These are phyloP conservation scores for Rachicladosporium sp. DNA, from an alignment of 2,329 filamentous ascomycete genomes.

Conservation along the genomic window DNA sequence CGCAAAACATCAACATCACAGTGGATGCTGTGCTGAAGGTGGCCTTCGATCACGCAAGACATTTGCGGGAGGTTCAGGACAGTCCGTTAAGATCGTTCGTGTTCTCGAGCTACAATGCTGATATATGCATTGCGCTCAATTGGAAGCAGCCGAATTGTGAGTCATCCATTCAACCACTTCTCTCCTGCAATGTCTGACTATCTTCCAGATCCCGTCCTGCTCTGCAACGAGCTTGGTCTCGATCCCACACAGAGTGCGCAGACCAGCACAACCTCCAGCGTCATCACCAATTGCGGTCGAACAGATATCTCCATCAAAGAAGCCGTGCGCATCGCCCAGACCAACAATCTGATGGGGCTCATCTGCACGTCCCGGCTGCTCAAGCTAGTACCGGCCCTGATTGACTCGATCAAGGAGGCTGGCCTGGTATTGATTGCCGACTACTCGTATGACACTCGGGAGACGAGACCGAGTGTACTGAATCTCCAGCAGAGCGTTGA, in stretches of 20 bases:
- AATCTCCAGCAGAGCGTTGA: slow-evolving; percentile 70
- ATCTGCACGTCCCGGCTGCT: slow-evolving; percentile 79
- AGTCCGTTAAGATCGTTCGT: slow-evolving; percentile 75
- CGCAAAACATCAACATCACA: slow-evolving; percentile 72
- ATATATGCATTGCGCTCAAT: slow-evolving; percentile 85
- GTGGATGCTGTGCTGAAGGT: slow-evolving; percentile 72
- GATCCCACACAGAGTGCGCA: slow-evolving; percentile 8
- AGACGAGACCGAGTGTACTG: slow-evolving; percentile 34
- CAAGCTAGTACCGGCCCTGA: slow-evolving; percentile 82
- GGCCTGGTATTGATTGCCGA: slow-evolving; percentile 91
- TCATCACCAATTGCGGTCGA: slow-evolving; percentile 50
- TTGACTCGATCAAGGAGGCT: slow-evolving; percentile 88
- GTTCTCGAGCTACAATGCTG: slow-evolving; percentile 85
- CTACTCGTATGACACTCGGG: slow-evolving; percentile 38
- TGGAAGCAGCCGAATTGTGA: slow-evolving; percentile 97
- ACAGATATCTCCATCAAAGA: slow-evolving; percentile 84
- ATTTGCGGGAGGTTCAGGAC: slow-evolving; percentile 51
- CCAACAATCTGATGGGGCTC: slow-evolving; percentile 96
- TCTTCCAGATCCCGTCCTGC: slow-evolving; percentile 63
- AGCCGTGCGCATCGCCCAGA: slow-evolving; percentile 79
- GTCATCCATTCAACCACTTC: slow-evolving; percentile 15
- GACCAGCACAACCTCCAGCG: slow-evolving; percentile 9
- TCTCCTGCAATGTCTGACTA: background rate
- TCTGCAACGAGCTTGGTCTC: slow-evolving; percentile 70
- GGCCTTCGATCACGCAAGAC: slow-evolving; percentile 82